phyloP scores from a whole-genome alignment of 257 asterid species.

The Solanum verrucosum region DNA sequence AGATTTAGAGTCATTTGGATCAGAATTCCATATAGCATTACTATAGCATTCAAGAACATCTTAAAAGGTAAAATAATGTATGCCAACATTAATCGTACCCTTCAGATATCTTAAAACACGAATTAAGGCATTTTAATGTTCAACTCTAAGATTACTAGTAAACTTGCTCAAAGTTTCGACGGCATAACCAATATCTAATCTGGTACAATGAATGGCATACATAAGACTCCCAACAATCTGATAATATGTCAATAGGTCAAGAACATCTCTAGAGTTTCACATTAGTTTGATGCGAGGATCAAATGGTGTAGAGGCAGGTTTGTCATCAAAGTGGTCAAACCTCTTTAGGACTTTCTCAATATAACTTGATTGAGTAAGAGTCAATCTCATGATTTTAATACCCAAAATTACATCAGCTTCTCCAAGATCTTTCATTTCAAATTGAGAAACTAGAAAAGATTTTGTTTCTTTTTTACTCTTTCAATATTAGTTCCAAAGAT shows the following conservation, averaged over 20 bases:
- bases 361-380: background rate
- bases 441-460: background rate
- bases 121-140: too few species aligned
- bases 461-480: background rate
- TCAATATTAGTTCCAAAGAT: background rate
- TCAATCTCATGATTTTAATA: background rate
- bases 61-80: background rate
- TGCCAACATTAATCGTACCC: background rate
- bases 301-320: background rate
- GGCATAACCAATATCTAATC: too few species aligned
- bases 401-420: background rate
- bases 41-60: background rate
- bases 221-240: background rate
- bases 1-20: background rate
- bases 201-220: background rate
- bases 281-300: background rate
- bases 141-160: background rate
- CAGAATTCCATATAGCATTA: background rate
- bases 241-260: too few species aligned
- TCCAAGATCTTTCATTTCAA: background rate
- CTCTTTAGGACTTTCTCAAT: background rate
- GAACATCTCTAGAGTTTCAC: background rate
- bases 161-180: background rate
- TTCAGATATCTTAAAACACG: too few species aligned
- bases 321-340: background rate